Conservation (phyloP, 169 alveolate genomes). For the Toxoplasma gondii region DNA sequence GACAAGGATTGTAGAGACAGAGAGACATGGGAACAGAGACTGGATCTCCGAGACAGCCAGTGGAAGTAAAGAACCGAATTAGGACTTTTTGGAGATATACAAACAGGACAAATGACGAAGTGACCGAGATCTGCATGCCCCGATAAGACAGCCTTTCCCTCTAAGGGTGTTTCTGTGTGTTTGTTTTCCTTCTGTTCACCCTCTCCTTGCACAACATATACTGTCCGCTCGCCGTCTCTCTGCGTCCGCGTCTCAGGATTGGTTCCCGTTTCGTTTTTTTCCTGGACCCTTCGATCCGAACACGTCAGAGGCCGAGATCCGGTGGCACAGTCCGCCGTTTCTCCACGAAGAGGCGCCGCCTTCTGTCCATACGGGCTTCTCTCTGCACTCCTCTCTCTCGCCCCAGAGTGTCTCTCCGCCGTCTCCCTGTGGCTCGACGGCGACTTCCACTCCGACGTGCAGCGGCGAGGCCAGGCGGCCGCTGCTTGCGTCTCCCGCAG, state of each 20-base stretch:
- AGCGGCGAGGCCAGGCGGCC: background rate
- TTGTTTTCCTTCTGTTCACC: too few relatives aligned
- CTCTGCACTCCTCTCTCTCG: slow-evolving; percentile 18
- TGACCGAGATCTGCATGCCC: too few relatives aligned
- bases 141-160: too few relatives aligned
- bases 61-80: too few relatives aligned
- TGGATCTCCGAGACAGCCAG: too few relatives aligned
- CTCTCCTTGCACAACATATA: too few relatives aligned
- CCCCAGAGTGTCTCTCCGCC: background rate
- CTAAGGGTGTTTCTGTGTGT: too few relatives aligned
- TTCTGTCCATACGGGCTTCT: background rate
- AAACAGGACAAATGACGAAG: too few relatives aligned
- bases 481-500: background rate
- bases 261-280: slow-evolving; percentile 9
- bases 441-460: background rate
- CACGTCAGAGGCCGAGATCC: background rate
- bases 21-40: too few relatives aligned
- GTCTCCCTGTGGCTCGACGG: slow-evolving; percentile 4
- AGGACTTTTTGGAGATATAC: too few relatives aligned
- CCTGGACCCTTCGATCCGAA: slow-evolving; percentile 34
- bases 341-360: slow-evolving; percentile 27
- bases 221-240: background rate
- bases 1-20: too few relatives aligned
- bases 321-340: slow-evolving; percentile 21
- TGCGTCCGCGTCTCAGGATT: background rate